These are phyloP conservation scores for Myriosclerotinia curreyana DNA, from an alignment of 2,329 filamentous ascomycete genomes.

Conservation along the genomic window DNA sequence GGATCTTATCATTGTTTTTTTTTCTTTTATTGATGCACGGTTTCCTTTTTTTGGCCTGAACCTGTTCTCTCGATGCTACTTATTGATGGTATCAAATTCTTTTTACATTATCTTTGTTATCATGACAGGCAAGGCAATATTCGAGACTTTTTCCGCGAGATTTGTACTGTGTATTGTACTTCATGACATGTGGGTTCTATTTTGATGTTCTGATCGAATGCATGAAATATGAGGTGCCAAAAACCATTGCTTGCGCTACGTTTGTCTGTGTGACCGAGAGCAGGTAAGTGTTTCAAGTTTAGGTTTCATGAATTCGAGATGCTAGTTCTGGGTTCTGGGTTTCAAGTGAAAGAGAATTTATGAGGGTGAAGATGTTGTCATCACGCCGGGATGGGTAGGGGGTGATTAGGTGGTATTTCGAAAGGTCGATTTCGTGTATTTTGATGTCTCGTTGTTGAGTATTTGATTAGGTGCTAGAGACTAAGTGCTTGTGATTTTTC, in stretches of 20 bases:
- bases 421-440: too few species aligned
- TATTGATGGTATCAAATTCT: slow-evolving; percentile 11
- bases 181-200: slow-evolving; percentile 10
- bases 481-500: too few species aligned
- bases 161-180: slow-evolving; percentile 15
- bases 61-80: slow-evolving; percentile 18
- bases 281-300: slow-evolving; percentile 1
- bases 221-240: neutral
- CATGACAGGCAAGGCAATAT: slow-evolving; percentile 25
- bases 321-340: too few species aligned
- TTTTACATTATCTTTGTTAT: slow-evolving; percentile 27
- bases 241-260: neutral
- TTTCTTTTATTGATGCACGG: slow-evolving; percentile 23
- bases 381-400: neutral
- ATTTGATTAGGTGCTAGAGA: too few species aligned
- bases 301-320: neutral
- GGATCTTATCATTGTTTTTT: slow-evolving; percentile 26
- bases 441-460: too few species aligned
- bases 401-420: neutral
- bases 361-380: neutral
- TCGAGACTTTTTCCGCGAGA: slow-evolving; percentile 19
- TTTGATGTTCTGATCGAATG: neutral
- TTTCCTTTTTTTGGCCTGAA: slow-evolving; percentile 18
- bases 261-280: neutral
- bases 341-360: neutral